Conservation (phyloP, 495 filamentous ascomycete genomes). For the Aspergillus egyptiacus region DNA sequence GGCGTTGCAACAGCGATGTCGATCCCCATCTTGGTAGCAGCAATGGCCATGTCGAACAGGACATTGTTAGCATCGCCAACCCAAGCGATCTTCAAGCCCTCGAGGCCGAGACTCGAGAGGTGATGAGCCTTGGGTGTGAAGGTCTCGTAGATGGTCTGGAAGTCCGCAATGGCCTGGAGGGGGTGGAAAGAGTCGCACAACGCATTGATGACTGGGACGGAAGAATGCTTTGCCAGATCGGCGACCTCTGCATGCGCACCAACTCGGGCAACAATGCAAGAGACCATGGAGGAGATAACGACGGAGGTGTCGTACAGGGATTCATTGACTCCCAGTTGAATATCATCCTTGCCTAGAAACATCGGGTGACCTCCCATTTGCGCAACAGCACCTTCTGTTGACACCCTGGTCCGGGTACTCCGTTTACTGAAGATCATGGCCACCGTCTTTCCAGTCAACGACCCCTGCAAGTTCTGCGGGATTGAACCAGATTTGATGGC, state of each 20-base stretch:
- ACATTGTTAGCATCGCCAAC: constrained; percentile 97
- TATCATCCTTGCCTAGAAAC: constrained; percentile 92
- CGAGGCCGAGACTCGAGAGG: constrained; percentile 56
- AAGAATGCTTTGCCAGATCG: constrained; percentile 68
- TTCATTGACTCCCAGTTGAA: constrained; percentile 95
- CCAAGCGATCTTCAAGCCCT: constrained; percentile 88
- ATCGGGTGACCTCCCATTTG: constrained; percentile 86
- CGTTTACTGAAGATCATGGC: constrained; percentile 97
- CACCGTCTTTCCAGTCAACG: constrained; percentile 69
- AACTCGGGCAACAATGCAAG: constrained; percentile 84
- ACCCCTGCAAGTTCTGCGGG: constrained; percentile 49
- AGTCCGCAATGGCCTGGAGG: constrained; percentile 87
- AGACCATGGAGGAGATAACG: constrained; percentile 89
- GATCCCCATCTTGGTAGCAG: constrained; percentile 77
- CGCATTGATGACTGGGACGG: constrained; percentile 92
- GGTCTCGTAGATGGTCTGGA: constrained; percentile 79
- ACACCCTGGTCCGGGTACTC: constrained; percentile 85
- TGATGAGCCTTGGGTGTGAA: constrained; percentile 47
- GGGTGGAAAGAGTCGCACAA: constrained; percentile 85
- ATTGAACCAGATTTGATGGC: constrained; percentile 66
- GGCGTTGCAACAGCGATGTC: constrained; percentile 83
- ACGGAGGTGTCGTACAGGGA: constrained; percentile 81
- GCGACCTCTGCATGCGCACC: constrained; percentile 76
- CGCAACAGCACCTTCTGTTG: constrained; percentile 80
- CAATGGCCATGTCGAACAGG: constrained; percentile 85